Base-by-base conservation (phyloP, 78 protist genomes). In the Bodo saltans region DNA sequence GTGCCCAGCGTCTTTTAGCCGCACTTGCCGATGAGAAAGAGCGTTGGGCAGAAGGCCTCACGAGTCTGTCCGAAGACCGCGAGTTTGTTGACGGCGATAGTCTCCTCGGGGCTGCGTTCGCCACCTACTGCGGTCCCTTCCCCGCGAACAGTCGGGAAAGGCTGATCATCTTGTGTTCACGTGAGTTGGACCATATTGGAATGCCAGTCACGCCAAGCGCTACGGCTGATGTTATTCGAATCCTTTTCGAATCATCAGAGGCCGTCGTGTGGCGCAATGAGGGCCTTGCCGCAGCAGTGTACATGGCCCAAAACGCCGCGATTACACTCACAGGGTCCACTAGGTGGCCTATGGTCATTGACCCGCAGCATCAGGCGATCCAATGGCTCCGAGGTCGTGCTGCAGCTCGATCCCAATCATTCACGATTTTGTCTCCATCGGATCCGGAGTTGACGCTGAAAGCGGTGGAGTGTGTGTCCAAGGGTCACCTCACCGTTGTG, bases 261-360 rank as follows among this genome's bases (percentile, higher is more conserved):
- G 60, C 91, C 2, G 95, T 94, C 40, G 41, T 8, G 33, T 95
- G 97, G 97, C 74, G 75, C 72, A 85, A 85, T 34, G 90, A 90
- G 34, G 95, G 93, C 12, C 85, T 95, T 34, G 96, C 97, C 0
- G 42, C 86, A 0, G 97, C 92, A 72, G 70, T 47, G 29, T 72
- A 84, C 39, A 84, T 90, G 21, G 34, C 83, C 11, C 89, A 93
- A 79, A 93, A 93, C 84, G 96, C 91, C 0, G 86, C 89, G 42
- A 95, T 95, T 74, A n/a, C n/a, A n/a, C 28, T 88, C 34, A 60
- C 71, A 21, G 82, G 30, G 27, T 83, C 93, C 33, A 47, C 72
- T 79, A 89, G 95, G 34, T 92, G 91, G 91, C 97, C 97, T 1
- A 83, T 95, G 41, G 68, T 92, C 68, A 90, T 95, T 52, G 97